Base-by-base conservation (phyloP, 352 stramenopile species). In the Globisporangium parvum region DNA sequence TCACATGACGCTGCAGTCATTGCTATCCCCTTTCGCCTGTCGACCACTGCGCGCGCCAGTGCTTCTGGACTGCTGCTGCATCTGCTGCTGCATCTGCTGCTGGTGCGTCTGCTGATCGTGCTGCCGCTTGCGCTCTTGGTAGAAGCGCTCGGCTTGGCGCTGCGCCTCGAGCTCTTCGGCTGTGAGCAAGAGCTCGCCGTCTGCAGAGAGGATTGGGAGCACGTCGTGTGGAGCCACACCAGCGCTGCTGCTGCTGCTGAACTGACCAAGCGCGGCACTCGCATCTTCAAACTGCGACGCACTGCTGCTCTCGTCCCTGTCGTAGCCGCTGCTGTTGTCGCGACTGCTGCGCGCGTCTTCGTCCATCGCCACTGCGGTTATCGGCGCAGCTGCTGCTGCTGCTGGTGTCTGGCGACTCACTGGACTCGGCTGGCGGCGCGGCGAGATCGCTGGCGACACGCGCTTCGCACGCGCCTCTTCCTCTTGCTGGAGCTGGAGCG, bases 401-500 rank as follows among this genome's bases (percentile, higher is more conserved):
- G 23, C 15, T 44, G 6, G 21, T 4, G 35, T 4, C 10, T 24
- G 6, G 18, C 47, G 41, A 28, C 31, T 40, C 42, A 44, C 59
- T 42, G 67, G 73, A 41, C 61, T 76, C 2, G 59, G 58, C 48
- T 63, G 58, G 6, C 45, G 14, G 20, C 51, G 56, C 6, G 61
- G 57, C 21, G 61, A 63, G 12, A 42, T 28, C 15, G 20, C 8
- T 10, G 61, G 57, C 1, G 61, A 57, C 15, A 60, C 21, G 1
- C 51, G 39, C 39, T 66, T 63, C 6, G 47, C 41, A 11, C 52
- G 59, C 33, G 61, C 73, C 31, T 94, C 77, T 63, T 96, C 84
- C 71, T 96, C 79, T 46, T 87, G 69, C 52, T 92, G 84, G 2
- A 94, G 67, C 26, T 70, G 77, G 39, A 93, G 61, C 1, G 86